Percentiles rank a stretch among this genome's conserved stretches.
Evolutionary conservation across 345 rosid species (phyloP).

Genomic region (Euclidium syriacum): DNA sequence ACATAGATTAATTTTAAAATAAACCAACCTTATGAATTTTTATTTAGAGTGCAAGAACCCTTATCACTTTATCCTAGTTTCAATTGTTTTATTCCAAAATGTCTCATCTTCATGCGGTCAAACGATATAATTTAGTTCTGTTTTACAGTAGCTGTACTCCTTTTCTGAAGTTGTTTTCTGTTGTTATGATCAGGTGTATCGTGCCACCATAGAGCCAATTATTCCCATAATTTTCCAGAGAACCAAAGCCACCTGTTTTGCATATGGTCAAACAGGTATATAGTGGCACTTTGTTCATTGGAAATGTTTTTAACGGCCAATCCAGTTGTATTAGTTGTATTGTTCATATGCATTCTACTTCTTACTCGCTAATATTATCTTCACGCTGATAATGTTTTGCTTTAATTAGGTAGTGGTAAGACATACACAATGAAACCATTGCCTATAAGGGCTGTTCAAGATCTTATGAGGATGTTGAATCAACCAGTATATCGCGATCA

Average conservation of each 20-base stretch:
- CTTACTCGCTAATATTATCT: neutral
- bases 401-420: conserved; percentile 86
- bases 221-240: conserved; percentile 88
- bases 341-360: neutral
- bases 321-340: neutral
- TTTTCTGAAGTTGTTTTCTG: neutral
- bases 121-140: too few species aligned
- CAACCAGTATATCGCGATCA: conserved; percentile 83
- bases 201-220: conserved; percentile 85
- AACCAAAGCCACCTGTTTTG: conserved; percentile 99
- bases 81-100: too few species aligned
- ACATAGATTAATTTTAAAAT: neutral
- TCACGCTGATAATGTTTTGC: conserved; percentile 7
- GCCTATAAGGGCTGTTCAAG: conserved; percentile 81
- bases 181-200: conserved; percentile 59
- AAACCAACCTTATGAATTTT: neutral
- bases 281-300: neutral
- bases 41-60: neutral
- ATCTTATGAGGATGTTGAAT: conserved; percentile 78
- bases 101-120: too few species aligned
- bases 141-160: neutral
- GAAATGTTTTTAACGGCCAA: neutral
- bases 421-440: conserved; percentile 98
- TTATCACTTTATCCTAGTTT: neutral
- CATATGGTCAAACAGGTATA: conserved; percentile 99